These are phyloP conservation scores for Apiotrichum siamense DNA, from an alignment of 1,284 basidiomycete genomes.

Conservation along the genomic window DNA sequence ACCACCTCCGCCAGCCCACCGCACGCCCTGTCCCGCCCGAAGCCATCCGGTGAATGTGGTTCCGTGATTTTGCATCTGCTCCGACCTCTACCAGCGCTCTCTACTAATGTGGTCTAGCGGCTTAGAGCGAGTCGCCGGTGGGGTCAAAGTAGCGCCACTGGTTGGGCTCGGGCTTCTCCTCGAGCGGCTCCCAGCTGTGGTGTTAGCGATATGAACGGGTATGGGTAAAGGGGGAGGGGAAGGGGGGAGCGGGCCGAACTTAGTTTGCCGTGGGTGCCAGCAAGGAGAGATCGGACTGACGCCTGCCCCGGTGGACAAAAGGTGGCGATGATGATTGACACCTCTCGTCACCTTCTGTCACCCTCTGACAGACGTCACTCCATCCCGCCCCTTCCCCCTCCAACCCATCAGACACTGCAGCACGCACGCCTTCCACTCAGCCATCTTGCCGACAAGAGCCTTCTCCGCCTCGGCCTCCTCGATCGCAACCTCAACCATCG, in stretches of 20 bases:
- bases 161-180: slow-evolving; percentile 30
- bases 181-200: slow-evolving; percentile 41
- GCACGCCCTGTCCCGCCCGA: too few relatives aligned
- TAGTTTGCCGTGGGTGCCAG: too few relatives aligned
- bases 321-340: neutral
- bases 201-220: slow-evolving; percentile 8
- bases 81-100: too few relatives aligned
- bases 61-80: too few relatives aligned
- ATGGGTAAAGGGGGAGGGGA: neutral
- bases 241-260: too few relatives aligned
- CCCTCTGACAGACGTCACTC: too few relatives aligned
- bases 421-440: slow-evolving; percentile 93
- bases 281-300: too few relatives aligned
- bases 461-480: slow-evolving; percentile 80
- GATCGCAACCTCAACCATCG: slow-evolving; percentile 50
- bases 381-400: neutral
- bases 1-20: too few relatives aligned
- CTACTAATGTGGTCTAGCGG: too few relatives aligned
- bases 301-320: too few relatives aligned
- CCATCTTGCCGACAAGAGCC: slow-evolving; percentile 70
- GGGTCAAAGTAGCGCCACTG: slow-evolving; percentile 47
- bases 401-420: neutral
- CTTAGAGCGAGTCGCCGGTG: slow-evolving; percentile 21
- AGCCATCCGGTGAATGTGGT: too few relatives aligned
- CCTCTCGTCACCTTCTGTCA: neutral